phyloP scores from a whole-genome alignment of 1,284 basidiomycete species.

The Fereydounia khargensis region DNA sequence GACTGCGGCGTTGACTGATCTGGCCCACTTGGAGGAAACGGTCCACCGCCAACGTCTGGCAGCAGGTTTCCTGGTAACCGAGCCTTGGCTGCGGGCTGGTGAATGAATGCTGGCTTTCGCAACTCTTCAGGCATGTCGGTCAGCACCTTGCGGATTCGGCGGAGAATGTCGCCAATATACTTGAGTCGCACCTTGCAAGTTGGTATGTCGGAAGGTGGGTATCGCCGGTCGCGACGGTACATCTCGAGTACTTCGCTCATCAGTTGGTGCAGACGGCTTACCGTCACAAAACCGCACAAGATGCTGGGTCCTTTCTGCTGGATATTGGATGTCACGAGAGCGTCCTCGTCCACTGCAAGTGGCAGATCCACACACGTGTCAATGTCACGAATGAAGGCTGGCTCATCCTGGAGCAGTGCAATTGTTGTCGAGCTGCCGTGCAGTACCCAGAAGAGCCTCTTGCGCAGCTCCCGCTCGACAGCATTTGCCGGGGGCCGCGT shows the following conservation, averaged over 20 bases:
- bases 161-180: constrained; percentile 17
- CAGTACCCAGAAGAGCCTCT: constrained; percentile 30
- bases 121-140: constrained; percentile 34
- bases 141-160: constrained; percentile 10
- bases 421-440: constrained; percentile 40
- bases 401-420: constrained; percentile 33
- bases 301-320: constrained; percentile 17
- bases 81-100: constrained; percentile 13
- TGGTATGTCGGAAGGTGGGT: constrained; percentile 19
- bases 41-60: constrained; percentile 11
- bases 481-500: constrained; percentile 9
- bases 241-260: constrained; percentile 34
- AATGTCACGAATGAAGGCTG: constrained; percentile 27
- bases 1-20: neutral
- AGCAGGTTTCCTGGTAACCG: constrained; percentile 8
- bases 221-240: constrained; percentile 24
- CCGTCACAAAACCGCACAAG: constrained; percentile 28
- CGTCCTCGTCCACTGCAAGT: constrained; percentile 34
- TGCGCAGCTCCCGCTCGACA: constrained; percentile 35
- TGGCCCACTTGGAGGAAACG: neutral
- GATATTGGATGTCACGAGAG: constrained; percentile 5
- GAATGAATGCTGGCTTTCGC: constrained; percentile 13
- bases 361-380: constrained; percentile 36
- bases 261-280: constrained; percentile 30
- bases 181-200: constrained; percentile 10